Base-by-base conservation (phyloP, 2,329 filamentous ascomycete genomes). In the Neurospora sp. region DNA sequence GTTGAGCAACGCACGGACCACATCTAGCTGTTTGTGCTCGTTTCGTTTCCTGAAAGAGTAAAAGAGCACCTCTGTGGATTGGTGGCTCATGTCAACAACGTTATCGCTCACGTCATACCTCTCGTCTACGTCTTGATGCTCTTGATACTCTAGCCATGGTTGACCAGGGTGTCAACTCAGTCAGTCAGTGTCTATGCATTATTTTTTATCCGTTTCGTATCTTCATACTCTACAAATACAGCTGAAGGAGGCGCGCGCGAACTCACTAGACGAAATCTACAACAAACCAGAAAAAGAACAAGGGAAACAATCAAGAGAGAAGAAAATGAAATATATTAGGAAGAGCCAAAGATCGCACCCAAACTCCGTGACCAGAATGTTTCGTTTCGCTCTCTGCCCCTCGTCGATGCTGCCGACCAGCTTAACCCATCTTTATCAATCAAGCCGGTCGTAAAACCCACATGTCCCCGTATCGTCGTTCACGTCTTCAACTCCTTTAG, bases 311-410 rank as follows among this genome's bases (percentile, higher is more conserved):
- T 69, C 68, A 36, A 65, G 40, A 28, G 36, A 40, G n/a, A 66
- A 69, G 19, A 28, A 19, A 37, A 37, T 65, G 67, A 68, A 68
- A 52, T 57, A 39, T 70, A 71, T 70, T 71, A 71, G 43, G 36
- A 71, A 69, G 57, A 43, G 36, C 69, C 46, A 40, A 71, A 70
- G 65, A 70, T 62, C 52, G 52, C 52, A 62, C 71, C 72, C 69
- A 69, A 74, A 74, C 73, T 74, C 73, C 73, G 67, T 73, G 71
- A 71, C 73, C 73, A 71, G 67, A 70, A 68, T 71, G 66, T 68
- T 69, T 71, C 69, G 69, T 69, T 70, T 70, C 67, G 23, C 38
- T 70, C 70, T 40, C 41, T 69, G 65, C 68, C 70, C 62, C 67
- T 65, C 67, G 62, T 62, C 65, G 41, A 66, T 37, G 39, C 67